Conservation (phyloP, 1,139 yeast species). For the Hanseniaspora gamundiae region DNA sequence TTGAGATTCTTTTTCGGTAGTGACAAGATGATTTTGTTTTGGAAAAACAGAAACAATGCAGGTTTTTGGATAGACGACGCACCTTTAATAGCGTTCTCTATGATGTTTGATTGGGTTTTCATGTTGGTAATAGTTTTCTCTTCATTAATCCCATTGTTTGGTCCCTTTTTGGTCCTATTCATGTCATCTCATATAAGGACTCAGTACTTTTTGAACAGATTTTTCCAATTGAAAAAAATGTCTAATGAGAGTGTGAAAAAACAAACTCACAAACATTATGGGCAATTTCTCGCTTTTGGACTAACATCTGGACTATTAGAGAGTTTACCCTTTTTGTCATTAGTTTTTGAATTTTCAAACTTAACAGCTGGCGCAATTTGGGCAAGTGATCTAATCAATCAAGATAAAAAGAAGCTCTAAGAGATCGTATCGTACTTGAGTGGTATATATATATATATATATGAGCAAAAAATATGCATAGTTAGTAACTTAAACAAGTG, state of each 20-base stretch:
- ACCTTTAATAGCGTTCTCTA: constrained; percentile 1
- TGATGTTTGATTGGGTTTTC: background rate
- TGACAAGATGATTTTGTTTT: background rate
- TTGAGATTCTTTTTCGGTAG: background rate
- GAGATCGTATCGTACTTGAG: background rate
- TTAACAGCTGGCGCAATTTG: constrained; percentile 20
- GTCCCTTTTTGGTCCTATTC: constrained; percentile 4
- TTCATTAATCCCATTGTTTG: constrained; percentile 6
- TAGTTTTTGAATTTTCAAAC: constrained; percentile 19
- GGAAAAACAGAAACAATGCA: constrained; percentile 4
- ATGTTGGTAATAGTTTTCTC: background rate
- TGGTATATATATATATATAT: background rate
- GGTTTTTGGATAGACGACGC: constrained; percentile 5
- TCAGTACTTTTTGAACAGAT: constrained; percentile 1
- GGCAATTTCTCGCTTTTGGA: constrained; percentile 22
- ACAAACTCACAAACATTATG: constrained; percentile 11
- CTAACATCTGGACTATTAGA: constrained; percentile 19
- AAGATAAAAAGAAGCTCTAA: constrained; percentile 6
- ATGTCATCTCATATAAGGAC: constrained; percentile 4
- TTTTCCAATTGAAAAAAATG: constrained; percentile 3
- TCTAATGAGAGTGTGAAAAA: background rate
- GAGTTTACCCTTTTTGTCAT: constrained; percentile 20
- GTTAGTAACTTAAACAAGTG: constrained; percentile 13
- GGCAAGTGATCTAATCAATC: constrained; percentile 11
- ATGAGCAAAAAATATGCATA: background rate